These are phyloP conservation scores for Dillenia suffruticosa DNA, from an alignment of 164 flowering plant genomes.

Conservation along the genomic window DNA sequence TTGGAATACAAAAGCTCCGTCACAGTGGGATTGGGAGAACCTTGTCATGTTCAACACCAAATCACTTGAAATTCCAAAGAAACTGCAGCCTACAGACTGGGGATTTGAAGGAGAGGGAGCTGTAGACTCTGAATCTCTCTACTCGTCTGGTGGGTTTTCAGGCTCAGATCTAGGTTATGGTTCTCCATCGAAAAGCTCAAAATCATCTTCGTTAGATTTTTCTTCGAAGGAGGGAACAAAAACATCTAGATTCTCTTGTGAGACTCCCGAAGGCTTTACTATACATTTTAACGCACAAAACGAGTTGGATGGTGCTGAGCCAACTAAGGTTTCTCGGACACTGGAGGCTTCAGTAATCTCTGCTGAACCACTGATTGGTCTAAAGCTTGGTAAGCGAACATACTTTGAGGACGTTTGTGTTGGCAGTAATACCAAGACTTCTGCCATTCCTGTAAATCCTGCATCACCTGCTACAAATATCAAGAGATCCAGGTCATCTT, in stretches of 20 bases:
- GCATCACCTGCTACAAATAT: slow-evolving; percentile 22
- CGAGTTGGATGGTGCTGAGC: slow-evolving; percentile 26
- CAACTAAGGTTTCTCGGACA: slow-evolving; percentile 32
- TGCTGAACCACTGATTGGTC: slow-evolving; percentile 59
- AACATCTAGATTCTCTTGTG: slow-evolving; percentile 29
- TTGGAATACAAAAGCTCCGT: slow-evolving; percentile 36
- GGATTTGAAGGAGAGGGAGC: slow-evolving; percentile 45
- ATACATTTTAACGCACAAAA: slow-evolving; percentile 23
- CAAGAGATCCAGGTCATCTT: slow-evolving; percentile 47
- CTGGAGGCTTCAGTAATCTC: slow-evolving; percentile 48
- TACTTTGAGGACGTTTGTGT: slow-evolving; percentile 60
- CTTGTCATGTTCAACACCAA: slow-evolving; percentile 26
- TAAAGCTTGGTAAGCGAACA: slow-evolving; percentile 78
- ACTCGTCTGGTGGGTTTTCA: slow-evolving; percentile 46
- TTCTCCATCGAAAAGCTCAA: slow-evolving; percentile 58
- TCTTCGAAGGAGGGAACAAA: slow-evolving; percentile 42
- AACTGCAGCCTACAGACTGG: slow-evolving; percentile 36
- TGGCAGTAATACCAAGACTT: slow-evolving; percentile 26
- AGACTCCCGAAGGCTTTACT: slow-evolving; percentile 21
- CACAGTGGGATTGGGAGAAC: slow-evolving; percentile 61
- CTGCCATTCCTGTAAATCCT: slow-evolving; percentile 31
- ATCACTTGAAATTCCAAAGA: slow-evolving; percentile 26
- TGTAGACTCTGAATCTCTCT: slow-evolving; percentile 39
- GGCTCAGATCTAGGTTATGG: slow-evolving; percentile 48
- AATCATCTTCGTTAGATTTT: slow-evolving; percentile 61